Evolutionary conservation across 495 filamentous ascomycete species (phyloP).

Genomic region (Sabuloglossum arenarium): DNA sequence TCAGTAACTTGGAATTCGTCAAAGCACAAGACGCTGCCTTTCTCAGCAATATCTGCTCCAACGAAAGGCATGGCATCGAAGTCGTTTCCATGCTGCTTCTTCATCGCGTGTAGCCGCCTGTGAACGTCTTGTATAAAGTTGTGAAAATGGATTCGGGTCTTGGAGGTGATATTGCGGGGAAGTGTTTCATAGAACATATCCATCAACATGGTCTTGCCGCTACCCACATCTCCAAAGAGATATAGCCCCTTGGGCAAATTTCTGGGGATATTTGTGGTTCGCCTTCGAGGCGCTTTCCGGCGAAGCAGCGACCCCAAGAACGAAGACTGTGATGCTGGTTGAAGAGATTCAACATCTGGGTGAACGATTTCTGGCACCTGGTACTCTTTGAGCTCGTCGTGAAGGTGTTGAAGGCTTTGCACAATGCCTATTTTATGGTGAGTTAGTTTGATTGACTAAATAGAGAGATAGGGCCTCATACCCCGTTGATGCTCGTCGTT

Average conservation of each 20-base stretch:
- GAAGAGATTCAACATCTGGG: constrained; percentile 53
- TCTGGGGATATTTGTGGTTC: constrained; percentile 34
- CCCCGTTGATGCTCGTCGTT: constrained; percentile 87
- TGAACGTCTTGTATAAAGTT: constrained; percentile 99
- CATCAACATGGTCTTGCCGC: constrained; percentile 99
- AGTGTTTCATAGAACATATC: constrained; percentile 95
- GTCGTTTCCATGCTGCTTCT: constrained; percentile 74
- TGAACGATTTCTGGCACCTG: constrained; percentile 48
- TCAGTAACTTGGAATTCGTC: constrained; percentile 99
- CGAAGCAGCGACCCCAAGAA: constrained; percentile 56
- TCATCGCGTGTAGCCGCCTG: constrained; percentile 72
- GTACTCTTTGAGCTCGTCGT: constrained; percentile 63
- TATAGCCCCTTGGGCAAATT: constrained; percentile 77
- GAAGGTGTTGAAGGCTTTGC: constrained; percentile 68
- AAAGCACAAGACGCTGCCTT: constrained; percentile 76
- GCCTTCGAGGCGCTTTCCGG: constrained; percentile 16
- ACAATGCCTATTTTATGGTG: constrained; percentile 42
- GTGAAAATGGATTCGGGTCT: constrained; percentile 96
- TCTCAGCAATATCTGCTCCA: constrained; percentile 75
- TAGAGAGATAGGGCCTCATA: constrained; percentile 19
- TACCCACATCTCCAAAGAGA: constrained; percentile 92
- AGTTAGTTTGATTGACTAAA: neutral
- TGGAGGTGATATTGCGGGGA: constrained; percentile 54
- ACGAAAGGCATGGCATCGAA: constrained; percentile 84
- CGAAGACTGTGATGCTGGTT: constrained; percentile 34